phyloP scores from a whole-genome alignment of 73 alveolate genomes.

The Paramecium tetraurelia region DNA sequence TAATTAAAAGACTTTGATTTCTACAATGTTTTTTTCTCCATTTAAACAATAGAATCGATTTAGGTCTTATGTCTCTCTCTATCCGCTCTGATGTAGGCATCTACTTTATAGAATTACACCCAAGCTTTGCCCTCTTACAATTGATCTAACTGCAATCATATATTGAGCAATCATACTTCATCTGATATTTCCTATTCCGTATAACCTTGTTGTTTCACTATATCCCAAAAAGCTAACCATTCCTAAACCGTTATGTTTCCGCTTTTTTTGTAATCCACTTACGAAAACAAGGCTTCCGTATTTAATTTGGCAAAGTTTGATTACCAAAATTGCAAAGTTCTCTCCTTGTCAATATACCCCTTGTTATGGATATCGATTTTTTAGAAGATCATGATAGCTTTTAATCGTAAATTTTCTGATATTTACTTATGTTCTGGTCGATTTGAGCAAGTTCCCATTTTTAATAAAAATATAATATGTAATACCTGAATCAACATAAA shows the following conservation, averaged over 20 bases:
- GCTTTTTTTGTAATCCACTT: slow-evolving; percentile 50
- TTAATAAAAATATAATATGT: too few species aligned
- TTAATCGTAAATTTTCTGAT: not conserved
- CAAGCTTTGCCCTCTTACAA: slow-evolving; percentile 11
- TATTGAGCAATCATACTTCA: not conserved
- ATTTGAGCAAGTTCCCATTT: not conserved
- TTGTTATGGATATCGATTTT: not conserved
- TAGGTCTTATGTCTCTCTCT: not conserved
- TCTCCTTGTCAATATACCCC: not conserved
- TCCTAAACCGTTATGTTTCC: slow-evolving; percentile 66
- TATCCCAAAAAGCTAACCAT: slow-evolving; percentile 57
- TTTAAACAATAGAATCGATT: not conserved
- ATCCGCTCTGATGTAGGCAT: not conserved
- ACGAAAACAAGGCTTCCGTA: slow-evolving; percentile 51
- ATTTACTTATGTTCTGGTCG: not conserved
- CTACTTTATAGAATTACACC: slow-evolving; percentile 8
- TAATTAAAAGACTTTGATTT: not conserved
- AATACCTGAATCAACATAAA: not conserved
- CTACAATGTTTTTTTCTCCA: not conserved
- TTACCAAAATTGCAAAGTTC: not conserved
- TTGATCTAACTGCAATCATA: not conserved
- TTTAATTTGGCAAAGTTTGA: slow-evolving; percentile 50
- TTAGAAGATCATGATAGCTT: not conserved
- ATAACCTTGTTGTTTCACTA: slow-evolving; percentile 22
- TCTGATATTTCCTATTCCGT: slow-evolving; percentile 52